A percentile compares a stretch with the other conserved stretches of the same genome.
Evolutionary conservation across 148 eudicot species (phyloP).

Genomic region (Vaccinium myrtillus): DNA sequence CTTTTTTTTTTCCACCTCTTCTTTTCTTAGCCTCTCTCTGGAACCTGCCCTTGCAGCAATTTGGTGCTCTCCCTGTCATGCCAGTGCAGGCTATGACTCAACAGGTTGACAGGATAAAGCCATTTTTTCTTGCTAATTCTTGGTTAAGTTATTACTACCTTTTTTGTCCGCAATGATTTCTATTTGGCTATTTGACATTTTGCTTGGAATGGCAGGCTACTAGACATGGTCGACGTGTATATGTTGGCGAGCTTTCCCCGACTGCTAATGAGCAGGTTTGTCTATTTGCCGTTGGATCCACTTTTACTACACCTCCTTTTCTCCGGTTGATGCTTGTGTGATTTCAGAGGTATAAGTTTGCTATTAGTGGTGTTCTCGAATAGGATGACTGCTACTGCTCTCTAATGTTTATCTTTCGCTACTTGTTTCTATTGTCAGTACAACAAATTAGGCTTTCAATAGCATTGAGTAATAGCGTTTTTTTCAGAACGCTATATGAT

Average conservation of each 20-base stretch:
- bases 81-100: conserved; percentile 98
- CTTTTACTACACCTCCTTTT: no score
- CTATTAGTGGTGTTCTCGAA: no score
- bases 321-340: no score
- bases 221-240: conserved; percentile 91
- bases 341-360: no score
- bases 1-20: neutral
- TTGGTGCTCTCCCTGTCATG: conserved; percentile 81
- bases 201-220: conserved; percentile 62
- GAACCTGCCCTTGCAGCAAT: conserved; percentile 32
- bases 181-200: neutral
- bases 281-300: no score
- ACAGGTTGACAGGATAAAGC: conserved; percentile 55
- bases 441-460: no score
- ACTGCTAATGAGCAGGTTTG: conserved; percentile 94
- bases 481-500: no score
- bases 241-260: conserved; percentile 96
- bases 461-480: no score
- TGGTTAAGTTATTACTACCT: neutral
- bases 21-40: no score
- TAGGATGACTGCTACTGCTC: no score
- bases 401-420: no score
- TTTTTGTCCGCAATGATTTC: neutral
- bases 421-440: no score
- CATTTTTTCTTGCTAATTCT: neutral